Percentiles rank a stretch among this genome's conserved stretches.
phyloP scores from a whole-genome alignment of 108 stramenopile species.

The Nannochloropsis salina region DNA sequence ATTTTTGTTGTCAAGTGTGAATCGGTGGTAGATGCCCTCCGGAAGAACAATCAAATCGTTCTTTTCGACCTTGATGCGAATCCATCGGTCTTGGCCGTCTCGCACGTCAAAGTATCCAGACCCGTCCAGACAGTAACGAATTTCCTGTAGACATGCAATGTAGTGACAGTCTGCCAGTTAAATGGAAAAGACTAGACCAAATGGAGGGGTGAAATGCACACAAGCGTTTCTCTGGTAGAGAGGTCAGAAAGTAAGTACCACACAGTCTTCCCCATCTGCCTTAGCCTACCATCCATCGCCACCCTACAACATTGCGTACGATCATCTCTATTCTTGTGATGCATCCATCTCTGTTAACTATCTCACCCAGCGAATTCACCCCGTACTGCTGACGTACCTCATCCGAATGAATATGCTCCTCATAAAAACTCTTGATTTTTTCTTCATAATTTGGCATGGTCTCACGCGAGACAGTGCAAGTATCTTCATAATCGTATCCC shows the following conservation, averaged over 20 bases:
- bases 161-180: too few relatives aligned
- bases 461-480: constrained; percentile 81
- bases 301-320: too few relatives aligned
- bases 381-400: constrained; percentile 51
- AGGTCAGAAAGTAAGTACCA: too few relatives aligned
- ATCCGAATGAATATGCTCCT: constrained; percentile 94
- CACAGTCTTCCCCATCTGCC: too few relatives aligned
- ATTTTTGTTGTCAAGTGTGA: constrained; percentile 76
- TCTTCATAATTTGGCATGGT: constrained; percentile 76
- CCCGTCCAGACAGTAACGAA: constrained; percentile 78
- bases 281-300: too few relatives aligned
- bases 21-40: constrained; percentile 82
- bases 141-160: constrained; percentile 56
- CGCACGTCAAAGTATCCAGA: constrained; percentile 84
- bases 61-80: constrained; percentile 81
- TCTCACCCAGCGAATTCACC: too few relatives aligned
- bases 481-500: constrained; percentile 80
- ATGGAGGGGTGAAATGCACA: too few relatives aligned
- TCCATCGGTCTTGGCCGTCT: constrained; percentile 73
- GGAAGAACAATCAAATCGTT: constrained; percentile 92
- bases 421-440: constrained; percentile 85
- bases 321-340: too few relatives aligned
- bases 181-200: too few relatives aligned
- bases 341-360: too few relatives aligned
- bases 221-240: too few relatives aligned